A percentile compares a stretch with the other conserved stretches of the same genome.
These are phyloP conservation scores for Nakaseomyces sp. DNA, from an alignment of 1,139 yeast species.

Conservation along the genomic window DNA sequence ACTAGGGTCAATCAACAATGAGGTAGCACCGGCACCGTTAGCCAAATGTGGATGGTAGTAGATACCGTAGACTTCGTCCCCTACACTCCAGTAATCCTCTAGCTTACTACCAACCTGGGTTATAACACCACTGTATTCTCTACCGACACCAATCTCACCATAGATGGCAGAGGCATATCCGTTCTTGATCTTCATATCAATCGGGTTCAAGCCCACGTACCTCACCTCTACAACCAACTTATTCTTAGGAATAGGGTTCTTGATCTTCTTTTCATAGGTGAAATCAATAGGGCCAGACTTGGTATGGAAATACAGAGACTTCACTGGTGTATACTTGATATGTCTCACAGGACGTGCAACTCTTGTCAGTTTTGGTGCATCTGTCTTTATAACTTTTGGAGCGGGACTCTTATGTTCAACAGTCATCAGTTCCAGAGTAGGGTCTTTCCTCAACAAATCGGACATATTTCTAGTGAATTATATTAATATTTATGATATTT, in stretches of 20 bases:
- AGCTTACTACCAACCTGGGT: conserved; percentile 47
- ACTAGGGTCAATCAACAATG: conserved; percentile 40
- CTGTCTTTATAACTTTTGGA: conserved; percentile 20
- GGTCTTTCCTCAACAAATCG: conserved; percentile 9
- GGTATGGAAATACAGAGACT: conserved; percentile 32
- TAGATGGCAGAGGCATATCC: conserved; percentile 33
- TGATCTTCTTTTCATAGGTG: conserved; percentile 35
- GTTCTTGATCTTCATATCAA: conserved; percentile 46
- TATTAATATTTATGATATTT: too few relatives aligned
- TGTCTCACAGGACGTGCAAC: conserved; percentile 38
- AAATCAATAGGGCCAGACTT: conserved; percentile 33
- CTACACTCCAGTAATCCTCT: conserved; percentile 37
- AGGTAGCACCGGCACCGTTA: conserved; percentile 46
- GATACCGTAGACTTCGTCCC: conserved; percentile 60
- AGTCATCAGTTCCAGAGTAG: conserved; percentile 15
- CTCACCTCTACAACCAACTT: conserved; percentile 49
- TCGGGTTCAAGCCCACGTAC: conserved; percentile 43
- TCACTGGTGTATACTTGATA: conserved; percentile 34
- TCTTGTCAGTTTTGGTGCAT: conserved; percentile 24
- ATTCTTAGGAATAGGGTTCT: conserved; percentile 36
- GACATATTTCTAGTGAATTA: too few relatives aligned
- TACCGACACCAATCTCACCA: conserved; percentile 51
- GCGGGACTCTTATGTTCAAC: conserved; percentile 13
- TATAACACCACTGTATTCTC: conserved; percentile 62
- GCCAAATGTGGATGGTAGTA: conserved; percentile 37